Conservation (phyloP, 1,139 yeast species). For the Taphrina confusa region DNA sequence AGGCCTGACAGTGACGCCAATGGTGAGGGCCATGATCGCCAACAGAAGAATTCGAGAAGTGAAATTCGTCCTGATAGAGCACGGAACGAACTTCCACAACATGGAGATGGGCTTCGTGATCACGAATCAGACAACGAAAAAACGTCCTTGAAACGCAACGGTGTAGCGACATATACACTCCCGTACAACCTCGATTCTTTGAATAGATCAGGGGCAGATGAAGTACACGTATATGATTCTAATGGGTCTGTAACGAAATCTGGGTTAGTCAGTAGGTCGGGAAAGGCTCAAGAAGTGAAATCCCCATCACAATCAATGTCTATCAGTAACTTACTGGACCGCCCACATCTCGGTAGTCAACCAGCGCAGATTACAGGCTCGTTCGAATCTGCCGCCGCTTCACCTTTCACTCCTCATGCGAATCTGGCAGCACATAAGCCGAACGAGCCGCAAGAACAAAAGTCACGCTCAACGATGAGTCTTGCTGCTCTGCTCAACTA, state of each 20-base stretch:
- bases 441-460: background rate
- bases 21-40: background rate
- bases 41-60: background rate
- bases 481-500: conserved; percentile 14
- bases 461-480: conserved; percentile 15
- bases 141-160: background rate
- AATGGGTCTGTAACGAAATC: background rate
- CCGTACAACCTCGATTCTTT: background rate
- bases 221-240: background rate
- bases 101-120: too few species aligned
- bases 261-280: too few species aligned
- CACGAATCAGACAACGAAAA: too few species aligned
- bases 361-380: background rate
- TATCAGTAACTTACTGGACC: background rate
- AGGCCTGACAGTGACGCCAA: background rate
- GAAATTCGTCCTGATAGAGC: background rate
- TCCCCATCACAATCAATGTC: background rate
- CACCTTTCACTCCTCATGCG: background rate
- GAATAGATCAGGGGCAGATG: background rate
- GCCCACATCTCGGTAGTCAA: background rate
- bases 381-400: conserved; percentile 11
- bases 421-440: background rate
- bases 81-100: background rate
- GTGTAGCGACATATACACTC: background rate
- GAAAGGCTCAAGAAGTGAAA: background rate